Conservation (phyloP, 1,284 basidiomycete species). For the Cutaneotrichosporon cutaneum region DNA sequence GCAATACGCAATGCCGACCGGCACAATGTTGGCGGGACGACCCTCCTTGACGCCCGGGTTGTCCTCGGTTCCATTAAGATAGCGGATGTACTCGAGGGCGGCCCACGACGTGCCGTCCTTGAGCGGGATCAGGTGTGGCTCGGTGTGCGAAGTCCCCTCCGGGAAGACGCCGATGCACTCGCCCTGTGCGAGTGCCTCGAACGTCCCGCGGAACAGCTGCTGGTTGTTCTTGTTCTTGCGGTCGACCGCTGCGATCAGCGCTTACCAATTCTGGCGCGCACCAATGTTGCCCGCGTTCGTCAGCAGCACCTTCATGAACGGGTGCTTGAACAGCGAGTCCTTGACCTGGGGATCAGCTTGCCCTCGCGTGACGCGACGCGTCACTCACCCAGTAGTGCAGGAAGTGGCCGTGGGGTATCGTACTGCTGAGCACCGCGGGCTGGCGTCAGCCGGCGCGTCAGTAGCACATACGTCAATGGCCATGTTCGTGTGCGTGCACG, state of each 20-base stretch:
- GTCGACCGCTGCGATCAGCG: conserved; percentile 66
- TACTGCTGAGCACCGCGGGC: conserved; percentile 49
- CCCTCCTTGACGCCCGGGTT: conserved; percentile 52
- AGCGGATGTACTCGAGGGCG: conserved; percentile 85
- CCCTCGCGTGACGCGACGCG: neutral
- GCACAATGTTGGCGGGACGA: conserved; percentile 64
- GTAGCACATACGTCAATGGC: conserved; percentile 73
- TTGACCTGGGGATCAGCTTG: conserved; percentile 50
- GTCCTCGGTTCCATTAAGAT: conserved; percentile 59
- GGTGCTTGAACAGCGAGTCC: conserved; percentile 70
- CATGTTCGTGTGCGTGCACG: conserved; percentile 88
- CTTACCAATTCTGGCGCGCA: conserved; percentile 17
- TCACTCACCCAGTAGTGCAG: conserved; percentile 90
- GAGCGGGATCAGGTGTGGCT: conserved; percentile 85
- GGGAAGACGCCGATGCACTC: conserved; percentile 89
- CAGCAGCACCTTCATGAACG: conserved; percentile 70
- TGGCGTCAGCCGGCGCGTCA: conserved; percentile 20
- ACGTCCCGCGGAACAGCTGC: conserved; percentile 82
- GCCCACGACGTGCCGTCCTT: conserved; percentile 97
- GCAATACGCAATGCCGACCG: conserved; percentile 87
- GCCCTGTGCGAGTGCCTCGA: conserved; percentile 72
- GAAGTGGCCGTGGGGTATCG: conserved; percentile 45
- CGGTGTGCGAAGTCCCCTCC: conserved; percentile 74
- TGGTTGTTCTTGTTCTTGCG: conserved; percentile 87
- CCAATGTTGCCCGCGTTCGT: conserved; percentile 83